Base-by-base conservation (phyloP, 148 eudicot species). In the Pharnaceum exiguum region DNA sequence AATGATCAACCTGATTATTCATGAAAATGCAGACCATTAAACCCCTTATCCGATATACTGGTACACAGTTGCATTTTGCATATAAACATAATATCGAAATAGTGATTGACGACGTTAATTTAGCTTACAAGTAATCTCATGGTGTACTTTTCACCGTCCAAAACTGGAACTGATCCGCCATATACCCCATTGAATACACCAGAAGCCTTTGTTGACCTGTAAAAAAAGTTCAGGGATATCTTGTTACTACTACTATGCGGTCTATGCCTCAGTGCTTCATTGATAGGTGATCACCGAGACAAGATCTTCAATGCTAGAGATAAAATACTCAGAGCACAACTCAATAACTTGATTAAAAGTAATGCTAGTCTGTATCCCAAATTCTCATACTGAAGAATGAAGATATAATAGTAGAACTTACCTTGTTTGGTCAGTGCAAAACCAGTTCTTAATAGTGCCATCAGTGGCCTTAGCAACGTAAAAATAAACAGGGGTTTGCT, bases 371-470 rank as follows among this genome's bases (percentile, higher is more conserved):
- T 6, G 8, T 6, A 12, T 35, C 7, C 38, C 12, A 49, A 10
- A 22, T 22, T 49, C 30, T 49, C 2, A 26, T 5, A 7, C 53
- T 12, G 28, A 3, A 1, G 26, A 4, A 3, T 10, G 9, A 11
- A 17, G 22, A n/a, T 46, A 7, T 0, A 22, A 7, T 28, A 36
- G n/a, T 11, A 55, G 22, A 32, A 4, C 46, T 19, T 61, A 86
- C 98, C 82, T 89, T 22, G 72, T 68, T 57, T 83, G 78, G 73
- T 93, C 99, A 24, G 96, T 75, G 59, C 99, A 93, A 45, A 93
- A 82, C 79, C 80, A 85, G 43, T 80, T 76, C 32, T 51, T 72
- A 35, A 68, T 25, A 30, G 66, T 64, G n/a, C 95, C 96, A 65
- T 83, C 73, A 17, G 64, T 45, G 47, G 78, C 73, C 63, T 82